phyloP scores from a whole-genome alignment of 2,329 filamentous ascomycete genomes.

The Trichoderma guizhouense region DNA sequence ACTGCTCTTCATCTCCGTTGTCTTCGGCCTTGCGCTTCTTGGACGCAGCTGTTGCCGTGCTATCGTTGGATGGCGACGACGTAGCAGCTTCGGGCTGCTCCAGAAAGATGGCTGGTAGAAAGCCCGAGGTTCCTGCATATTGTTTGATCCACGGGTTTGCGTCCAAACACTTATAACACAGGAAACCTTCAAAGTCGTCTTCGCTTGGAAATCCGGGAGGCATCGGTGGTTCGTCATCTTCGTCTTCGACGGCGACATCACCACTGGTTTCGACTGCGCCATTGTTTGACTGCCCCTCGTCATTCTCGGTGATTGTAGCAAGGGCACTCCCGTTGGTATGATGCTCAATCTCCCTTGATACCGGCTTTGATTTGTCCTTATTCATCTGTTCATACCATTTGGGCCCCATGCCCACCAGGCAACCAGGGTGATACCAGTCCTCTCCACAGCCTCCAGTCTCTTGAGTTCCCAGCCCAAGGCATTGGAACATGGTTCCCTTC shows the following conservation, averaged over 20 bases:
- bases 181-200: slow-evolving; percentile 82
- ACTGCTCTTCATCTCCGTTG: slow-evolving; percentile 35
- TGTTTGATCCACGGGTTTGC: slow-evolving; percentile 87
- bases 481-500: slow-evolving; percentile 98
- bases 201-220: slow-evolving; percentile 86
- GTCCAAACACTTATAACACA: slow-evolving; percentile 92
- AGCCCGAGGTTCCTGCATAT: slow-evolving; percentile 77
- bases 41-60: slow-evolving; percentile 24
- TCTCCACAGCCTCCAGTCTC: slow-evolving; percentile 89
- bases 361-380: slow-evolving; percentile 34
- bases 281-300: slow-evolving; percentile 33
- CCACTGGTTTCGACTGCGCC: slow-evolving; percentile 18
- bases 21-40: slow-evolving; percentile 68
- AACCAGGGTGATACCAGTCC: slow-evolving; percentile 97
- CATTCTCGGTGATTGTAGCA: slow-evolving; percentile 50
- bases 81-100: slow-evolving; percentile 20
- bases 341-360: background rate
- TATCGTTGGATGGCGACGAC: background rate
- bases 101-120: slow-evolving; percentile 68
- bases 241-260: slow-evolving; percentile 37
- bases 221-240: slow-evolving; percentile 62
- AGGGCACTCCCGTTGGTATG: slow-evolving; percentile 31
- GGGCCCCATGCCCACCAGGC: slow-evolving; percentile 75
- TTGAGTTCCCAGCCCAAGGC: slow-evolving; percentile 74
- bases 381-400: slow-evolving; percentile 62